Evolutionary conservation across 1,284 basidiomycete genomes (phyloP), one percentile per base, ranked within the genome.

Genomic region (Apiotrichum gamsii): DNA sequence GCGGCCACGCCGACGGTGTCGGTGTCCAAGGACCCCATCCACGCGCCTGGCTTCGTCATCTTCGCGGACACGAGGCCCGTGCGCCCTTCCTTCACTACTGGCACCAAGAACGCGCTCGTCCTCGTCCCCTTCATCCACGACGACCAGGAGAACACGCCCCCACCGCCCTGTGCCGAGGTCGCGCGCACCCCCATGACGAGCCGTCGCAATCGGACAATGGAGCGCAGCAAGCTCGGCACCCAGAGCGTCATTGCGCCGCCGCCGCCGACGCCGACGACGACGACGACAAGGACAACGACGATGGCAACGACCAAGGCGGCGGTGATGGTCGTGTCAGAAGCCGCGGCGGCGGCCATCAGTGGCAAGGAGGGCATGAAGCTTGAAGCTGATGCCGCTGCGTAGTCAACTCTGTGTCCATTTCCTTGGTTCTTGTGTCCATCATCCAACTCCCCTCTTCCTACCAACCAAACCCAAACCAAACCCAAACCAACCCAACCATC

Each of bases 21-120:
- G n/a, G n/a, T n/a, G n/a, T n/a, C n/a, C n/a, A 28, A 11, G 25
- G 25, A 28, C 8, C 5, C 31, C 5, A 45, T 58, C 11, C 61
- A 64, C 38, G 60, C 62, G 43, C 45, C 52, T 2, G 62, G 61
- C 8, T 67, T 64, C 39, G 40, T 47, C 5, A 50, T 64, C 3
- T 53, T 45, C 29, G 20, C 37, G 18, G 60, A 64, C 33, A 33
- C 40, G 13, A 30, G 8, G 45, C 11, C 30, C n/a, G 18, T 31
- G 42, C 35, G 42, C 42, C 18, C 25, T n/a, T n/a, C n/a, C n/a
- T n/a, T n/a, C n/a, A n/a, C n/a, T n/a, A n/a, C n/a, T n/a, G n/a
- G n/a, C n/a, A n/a, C n/a, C n/a, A n/a, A n/a, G n/a, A n/a, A n/a
- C n/a, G 32, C 18, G 20, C 30, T 19, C 23, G 15, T 37, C n/a